phyloP scores from a whole-genome alignment of 2,329 filamentous ascomycete species.

The Penicillium carneum region DNA sequence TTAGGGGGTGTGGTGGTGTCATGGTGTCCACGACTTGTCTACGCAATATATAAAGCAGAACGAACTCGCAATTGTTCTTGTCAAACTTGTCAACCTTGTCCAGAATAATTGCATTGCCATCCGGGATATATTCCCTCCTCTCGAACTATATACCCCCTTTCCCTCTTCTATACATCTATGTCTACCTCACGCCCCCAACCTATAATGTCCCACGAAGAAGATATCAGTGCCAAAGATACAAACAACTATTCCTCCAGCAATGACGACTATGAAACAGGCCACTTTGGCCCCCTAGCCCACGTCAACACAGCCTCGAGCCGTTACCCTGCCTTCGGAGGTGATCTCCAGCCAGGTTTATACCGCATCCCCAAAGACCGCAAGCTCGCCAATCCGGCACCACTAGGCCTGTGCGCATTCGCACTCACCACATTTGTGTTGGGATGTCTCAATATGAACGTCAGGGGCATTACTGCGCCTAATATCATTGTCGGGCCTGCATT shows the following conservation, averaged over 20 bases:
- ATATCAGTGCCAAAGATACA: constrained; percentile 19
- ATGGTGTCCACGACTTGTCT: neutral
- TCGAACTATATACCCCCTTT: neutral
- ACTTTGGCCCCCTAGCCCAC: constrained; percentile 55
- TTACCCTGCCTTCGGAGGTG: constrained; percentile 68
- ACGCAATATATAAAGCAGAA: constrained; percentile 5
- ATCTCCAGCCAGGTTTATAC: constrained; percentile 71
- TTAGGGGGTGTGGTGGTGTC: neutral
- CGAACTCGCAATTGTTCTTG: neutral
- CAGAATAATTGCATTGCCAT: neutral
- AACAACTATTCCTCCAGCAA: constrained; percentile 4
- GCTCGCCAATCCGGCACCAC: constrained; percentile 76
- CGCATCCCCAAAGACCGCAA: constrained; percentile 67
- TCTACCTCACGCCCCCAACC: neutral
- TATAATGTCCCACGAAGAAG: constrained; percentile 16
- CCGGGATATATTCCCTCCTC: neutral
- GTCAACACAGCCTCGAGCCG: constrained; percentile 49
- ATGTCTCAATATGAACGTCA: constrained; percentile 71
- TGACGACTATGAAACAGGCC: constrained; percentile 8
- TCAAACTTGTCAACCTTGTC: neutral
- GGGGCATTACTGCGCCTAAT: constrained; percentile 65
- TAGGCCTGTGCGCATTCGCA: constrained; percentile 76
- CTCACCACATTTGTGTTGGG: constrained; percentile 79
- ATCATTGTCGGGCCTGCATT: constrained; percentile 71
- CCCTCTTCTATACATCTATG: neutral